These are phyloP conservation scores for Pelargonium nanum DNA, from an alignment of 345 rosid species.

Conservation along the genomic window DNA sequence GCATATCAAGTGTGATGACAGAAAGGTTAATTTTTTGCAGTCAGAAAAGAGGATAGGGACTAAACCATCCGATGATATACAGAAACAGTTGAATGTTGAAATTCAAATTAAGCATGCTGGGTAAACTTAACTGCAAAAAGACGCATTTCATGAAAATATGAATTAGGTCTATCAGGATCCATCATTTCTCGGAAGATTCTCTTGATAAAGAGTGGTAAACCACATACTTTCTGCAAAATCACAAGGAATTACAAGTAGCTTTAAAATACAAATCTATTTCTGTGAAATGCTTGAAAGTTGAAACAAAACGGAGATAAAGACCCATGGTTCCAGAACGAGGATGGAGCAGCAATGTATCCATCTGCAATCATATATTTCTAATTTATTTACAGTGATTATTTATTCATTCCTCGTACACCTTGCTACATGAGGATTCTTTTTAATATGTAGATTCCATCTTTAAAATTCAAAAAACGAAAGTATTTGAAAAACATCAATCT, in stretches of 20 bases:
- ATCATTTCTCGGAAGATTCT: constrained; percentile 50
- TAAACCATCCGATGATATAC: background rate
- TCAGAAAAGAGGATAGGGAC: background rate
- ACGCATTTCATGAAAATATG: constrained; percentile 51
- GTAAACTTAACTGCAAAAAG: constrained; percentile 59
- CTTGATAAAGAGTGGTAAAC: constrained; percentile 60
- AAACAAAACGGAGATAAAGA: constrained; percentile 1
- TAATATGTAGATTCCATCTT: too few species aligned
- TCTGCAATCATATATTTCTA: too few species aligned
- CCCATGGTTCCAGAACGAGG: too few species aligned
- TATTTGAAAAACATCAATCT: too few species aligned
- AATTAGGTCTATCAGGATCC: constrained; percentile 61
- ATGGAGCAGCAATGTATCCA: too few species aligned
- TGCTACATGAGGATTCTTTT: too few species aligned
- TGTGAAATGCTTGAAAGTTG: constrained; percentile 2
- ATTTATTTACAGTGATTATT: too few species aligned
- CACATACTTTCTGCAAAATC: constrained; percentile 44
- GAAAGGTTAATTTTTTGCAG: background rate
- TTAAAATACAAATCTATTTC: constrained; percentile 1
- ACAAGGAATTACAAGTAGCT: constrained; percentile 9
- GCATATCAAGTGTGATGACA: background rate
- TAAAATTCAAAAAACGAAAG: background rate
- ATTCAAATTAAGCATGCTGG: background rate
- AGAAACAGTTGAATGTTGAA: background rate
- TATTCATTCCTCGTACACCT: too few species aligned